A percentile compares a stretch with the other conserved stretches of the same genome.
phyloP scores from a whole-genome alignment of 116 monocot genomes.

The Papilionanthe hybrid region DNA sequence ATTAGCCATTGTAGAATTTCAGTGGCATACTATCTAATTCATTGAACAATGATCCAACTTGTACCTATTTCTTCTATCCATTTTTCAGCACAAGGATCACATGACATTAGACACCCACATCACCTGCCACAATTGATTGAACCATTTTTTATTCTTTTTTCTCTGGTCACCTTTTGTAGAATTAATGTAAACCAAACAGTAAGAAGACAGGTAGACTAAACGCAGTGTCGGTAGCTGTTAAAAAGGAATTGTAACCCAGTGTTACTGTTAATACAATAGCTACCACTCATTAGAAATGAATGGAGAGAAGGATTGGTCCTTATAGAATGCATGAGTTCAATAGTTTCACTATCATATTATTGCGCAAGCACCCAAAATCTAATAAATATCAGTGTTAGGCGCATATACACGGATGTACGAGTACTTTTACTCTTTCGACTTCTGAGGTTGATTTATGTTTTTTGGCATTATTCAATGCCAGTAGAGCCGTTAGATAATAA shows the following conservation, averaged over 20 bases:
- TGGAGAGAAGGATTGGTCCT: background rate
- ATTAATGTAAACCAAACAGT: background rate
- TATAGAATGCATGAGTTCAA: background rate
- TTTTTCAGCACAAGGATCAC: background rate
- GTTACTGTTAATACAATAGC: background rate
- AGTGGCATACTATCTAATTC: background rate
- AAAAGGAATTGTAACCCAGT: background rate
- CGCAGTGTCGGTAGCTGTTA: background rate
- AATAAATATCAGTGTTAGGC: background rate
- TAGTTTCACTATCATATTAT: conserved; percentile 1
- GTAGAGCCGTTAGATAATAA: background rate
- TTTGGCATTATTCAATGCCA: background rate
- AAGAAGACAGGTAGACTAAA: background rate
- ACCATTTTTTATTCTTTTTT: background rate
- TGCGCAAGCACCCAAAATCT: background rate
- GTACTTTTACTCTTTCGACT: background rate
- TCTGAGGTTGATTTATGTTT: background rate
- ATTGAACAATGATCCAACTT: background rate
- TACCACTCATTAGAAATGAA: background rate
- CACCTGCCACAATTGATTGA: background rate
- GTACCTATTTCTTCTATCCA: background rate
- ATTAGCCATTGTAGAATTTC: background rate
- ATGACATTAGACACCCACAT: background rate
- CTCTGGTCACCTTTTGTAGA: background rate
- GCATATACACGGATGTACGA: too few species aligned